These are phyloP conservation scores for Euphorbia lathyris DNA, from an alignment of 345 rosid species.

Conservation along the genomic window DNA sequence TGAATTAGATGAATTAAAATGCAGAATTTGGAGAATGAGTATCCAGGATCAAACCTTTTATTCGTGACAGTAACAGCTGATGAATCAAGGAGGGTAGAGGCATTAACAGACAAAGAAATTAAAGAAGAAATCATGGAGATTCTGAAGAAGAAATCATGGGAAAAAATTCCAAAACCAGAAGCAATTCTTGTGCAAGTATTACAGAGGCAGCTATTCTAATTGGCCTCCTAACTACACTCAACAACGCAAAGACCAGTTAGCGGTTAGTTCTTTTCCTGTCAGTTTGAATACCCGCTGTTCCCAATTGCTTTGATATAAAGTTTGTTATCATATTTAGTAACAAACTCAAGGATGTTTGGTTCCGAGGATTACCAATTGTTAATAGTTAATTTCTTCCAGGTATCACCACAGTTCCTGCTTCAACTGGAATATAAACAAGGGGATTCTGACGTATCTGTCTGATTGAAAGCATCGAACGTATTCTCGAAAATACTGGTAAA, in stretches of 20 bases:
- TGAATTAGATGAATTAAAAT: background rate
- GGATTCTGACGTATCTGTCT: too few species aligned
- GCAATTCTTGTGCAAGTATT: slow-evolving; percentile 29
- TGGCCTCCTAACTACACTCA: slow-evolving; percentile 25
- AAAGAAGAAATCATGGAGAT: slow-evolving; percentile 24
- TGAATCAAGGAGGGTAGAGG: slow-evolving; percentile 31
- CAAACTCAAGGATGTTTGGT: too few species aligned
- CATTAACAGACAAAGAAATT: slow-evolving; percentile 13
- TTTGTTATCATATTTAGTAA: too few species aligned
- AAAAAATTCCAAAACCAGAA: slow-evolving; percentile 19
- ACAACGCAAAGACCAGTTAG: slow-evolving; percentile 13
- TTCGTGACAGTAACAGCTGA: slow-evolving; percentile 21
- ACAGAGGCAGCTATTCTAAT: slow-evolving; percentile 23
- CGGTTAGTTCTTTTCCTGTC: too few species aligned
- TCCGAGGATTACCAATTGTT: too few species aligned
- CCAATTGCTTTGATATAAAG: too few species aligned
- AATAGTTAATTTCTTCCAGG: too few species aligned
- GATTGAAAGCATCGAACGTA: too few species aligned
- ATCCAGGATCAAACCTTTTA: slow-evolving; percentile 29
- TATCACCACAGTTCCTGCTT: too few species aligned
- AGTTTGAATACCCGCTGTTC: too few species aligned
- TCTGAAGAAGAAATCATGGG: slow-evolving; percentile 22
- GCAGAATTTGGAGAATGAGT: slow-evolving; percentile 32
- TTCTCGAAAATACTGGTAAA: too few species aligned
- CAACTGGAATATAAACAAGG: too few species aligned